Percentiles rank a stretch among this genome's conserved stretches.
These are phyloP conservation scores for Solanum stenotomum DNA, from an alignment of 257 asterid genomes.

Conservation along the genomic window DNA sequence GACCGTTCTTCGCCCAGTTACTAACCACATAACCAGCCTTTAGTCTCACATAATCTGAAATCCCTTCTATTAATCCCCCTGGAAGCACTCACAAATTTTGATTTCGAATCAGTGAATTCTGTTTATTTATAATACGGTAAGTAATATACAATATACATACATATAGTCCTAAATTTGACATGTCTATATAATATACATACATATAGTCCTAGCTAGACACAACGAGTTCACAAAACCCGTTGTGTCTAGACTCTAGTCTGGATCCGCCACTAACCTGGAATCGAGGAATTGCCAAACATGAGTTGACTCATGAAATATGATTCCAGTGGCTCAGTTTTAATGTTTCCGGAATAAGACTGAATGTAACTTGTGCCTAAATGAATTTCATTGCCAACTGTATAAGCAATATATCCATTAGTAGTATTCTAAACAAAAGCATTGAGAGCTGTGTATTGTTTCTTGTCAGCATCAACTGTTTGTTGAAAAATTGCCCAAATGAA, in stretches of 20 bases:
- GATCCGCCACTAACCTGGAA: conserved; percentile 8
- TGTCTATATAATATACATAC: too few relatives aligned
- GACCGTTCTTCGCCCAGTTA: conserved; percentile 52
- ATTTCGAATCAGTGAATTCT: neutral
- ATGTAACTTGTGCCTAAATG: conserved; percentile 44
- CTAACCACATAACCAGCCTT: conserved; percentile 39
- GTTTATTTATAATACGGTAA: neutral
- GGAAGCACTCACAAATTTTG: neutral
- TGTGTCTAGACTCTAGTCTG: neutral
- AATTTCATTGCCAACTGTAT: conserved; percentile 21
- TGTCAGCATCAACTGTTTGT: conserved; percentile 18
- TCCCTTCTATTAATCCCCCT: conserved; percentile 34
- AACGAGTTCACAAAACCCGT: too few relatives aligned
- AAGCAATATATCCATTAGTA: conserved; percentile 27
- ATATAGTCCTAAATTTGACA: too few relatives aligned
- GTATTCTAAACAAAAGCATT: conserved; percentile 40
- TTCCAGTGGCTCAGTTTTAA: conserved; percentile 39
- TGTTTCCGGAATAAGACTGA: conserved; percentile 23
- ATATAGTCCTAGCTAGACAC: too few relatives aligned
- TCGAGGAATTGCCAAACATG: conserved; percentile 49
- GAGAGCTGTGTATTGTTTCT: conserved; percentile 23
- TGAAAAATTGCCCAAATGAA: conserved; percentile 38
- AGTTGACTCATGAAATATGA: conserved; percentile 47
- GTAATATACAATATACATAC: too few relatives aligned
- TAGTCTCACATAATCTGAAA: conserved; percentile 46